Conservation (phyloP, 441 rosid genomes). For the Erysimum pusillum region DNA sequence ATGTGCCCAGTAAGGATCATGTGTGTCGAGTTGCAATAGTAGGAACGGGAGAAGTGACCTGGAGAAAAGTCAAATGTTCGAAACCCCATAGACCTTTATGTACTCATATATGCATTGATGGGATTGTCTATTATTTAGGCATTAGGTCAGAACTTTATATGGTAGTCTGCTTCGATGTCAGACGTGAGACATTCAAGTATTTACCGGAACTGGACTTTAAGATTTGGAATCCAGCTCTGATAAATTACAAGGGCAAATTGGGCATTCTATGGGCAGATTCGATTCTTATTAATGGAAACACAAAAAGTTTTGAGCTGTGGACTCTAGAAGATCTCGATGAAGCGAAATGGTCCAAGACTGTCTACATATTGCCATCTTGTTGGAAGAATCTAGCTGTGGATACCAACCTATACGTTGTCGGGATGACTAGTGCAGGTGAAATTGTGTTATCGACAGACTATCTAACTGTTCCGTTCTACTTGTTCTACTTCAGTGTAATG, state of each 20-base stretch:
- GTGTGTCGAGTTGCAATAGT: neutral
- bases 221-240: neutral
- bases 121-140: neutral
- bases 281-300: no score
- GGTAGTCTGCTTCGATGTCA: neutral
- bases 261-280: no score
- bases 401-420: neutral
- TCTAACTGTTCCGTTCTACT: neutral
- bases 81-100: neutral
- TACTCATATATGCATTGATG: neutral
- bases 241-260: neutral
- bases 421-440: neutral
- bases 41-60: neutral
- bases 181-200: neutral
- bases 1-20: neutral
- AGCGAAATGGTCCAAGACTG: neutral
- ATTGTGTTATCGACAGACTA: neutral
- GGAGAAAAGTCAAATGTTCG: neutral
- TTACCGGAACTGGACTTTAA: neutral
- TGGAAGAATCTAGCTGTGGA: neutral
- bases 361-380: neutral
- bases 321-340: neutral
- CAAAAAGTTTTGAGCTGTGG: neutral
- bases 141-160: neutral
- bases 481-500: neutral